Evolutionary conservation across 225 moss, liverwort and hornwort species (phyloP).

Genomic region (Neckera pumila): DNA sequence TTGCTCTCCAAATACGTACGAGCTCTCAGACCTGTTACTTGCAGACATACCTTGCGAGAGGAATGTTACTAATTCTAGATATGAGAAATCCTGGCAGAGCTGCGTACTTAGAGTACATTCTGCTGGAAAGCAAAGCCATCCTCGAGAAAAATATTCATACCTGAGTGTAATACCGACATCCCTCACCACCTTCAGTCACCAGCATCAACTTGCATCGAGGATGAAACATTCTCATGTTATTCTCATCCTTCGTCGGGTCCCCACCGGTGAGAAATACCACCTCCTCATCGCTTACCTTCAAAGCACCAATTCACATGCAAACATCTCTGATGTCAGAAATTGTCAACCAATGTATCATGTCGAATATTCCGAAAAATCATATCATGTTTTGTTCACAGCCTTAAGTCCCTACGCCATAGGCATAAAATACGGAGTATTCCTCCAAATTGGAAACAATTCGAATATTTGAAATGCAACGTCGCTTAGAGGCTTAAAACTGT

Average conservation of each 20-base stretch:
- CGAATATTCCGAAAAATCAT: not conserved
- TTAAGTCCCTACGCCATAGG: not conserved
- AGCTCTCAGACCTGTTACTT: not conserved
- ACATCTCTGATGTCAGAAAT: not conserved
- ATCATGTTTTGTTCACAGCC: not conserved
- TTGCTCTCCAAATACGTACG: not conserved
- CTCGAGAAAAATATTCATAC: not conserved
- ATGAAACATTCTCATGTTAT: constrained; percentile 51
- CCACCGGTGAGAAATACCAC: constrained; percentile 44
- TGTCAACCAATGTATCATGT: not conserved
- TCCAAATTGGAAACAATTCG: not conserved
- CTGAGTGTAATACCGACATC: constrained; percentile 50
- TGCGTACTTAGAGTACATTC: not conserved
- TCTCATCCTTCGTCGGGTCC: constrained; percentile 44
- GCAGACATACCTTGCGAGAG: not conserved
- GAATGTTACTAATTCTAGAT: not conserved
- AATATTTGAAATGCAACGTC: not conserved
- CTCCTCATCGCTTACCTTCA: constrained; percentile 52
- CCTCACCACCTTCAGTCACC: constrained; percentile 52
- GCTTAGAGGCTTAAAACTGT: not conserved
- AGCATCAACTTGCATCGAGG: constrained; percentile 48
- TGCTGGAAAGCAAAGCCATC: not conserved
- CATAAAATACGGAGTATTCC: not conserved
- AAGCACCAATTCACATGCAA: not conserved
- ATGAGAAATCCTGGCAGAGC: not conserved